Evolutionary conservation across 345 rosid genomes (phyloP).

Genomic region (Laguncularia racemosa): DNA sequence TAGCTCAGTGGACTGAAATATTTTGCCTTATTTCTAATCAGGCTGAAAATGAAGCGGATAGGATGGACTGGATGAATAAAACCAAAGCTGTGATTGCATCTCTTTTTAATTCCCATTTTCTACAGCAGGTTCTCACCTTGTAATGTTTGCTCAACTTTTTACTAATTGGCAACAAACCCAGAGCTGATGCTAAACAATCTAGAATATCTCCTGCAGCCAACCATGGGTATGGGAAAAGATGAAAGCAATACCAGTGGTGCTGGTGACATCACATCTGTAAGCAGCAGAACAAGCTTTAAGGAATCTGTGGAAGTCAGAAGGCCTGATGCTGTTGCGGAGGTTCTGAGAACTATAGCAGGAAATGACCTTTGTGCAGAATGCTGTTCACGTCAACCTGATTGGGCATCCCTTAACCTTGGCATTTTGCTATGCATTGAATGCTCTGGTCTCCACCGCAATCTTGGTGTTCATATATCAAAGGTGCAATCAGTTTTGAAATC

Average conservation of each 20-base stretch:
- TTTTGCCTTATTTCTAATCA: conserved; percentile 13
- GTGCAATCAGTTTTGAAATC: conserved; percentile 22
- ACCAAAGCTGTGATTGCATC: conserved; percentile 66
- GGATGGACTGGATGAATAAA: conserved; percentile 80
- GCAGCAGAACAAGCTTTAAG: conserved; percentile 13
- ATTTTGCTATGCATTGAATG: conserved; percentile 78
- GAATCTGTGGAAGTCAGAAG: conserved; percentile 19
- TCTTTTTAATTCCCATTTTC: conserved; percentile 56
- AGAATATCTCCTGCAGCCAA: conserved; percentile 34
- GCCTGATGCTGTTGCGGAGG: conserved; percentile 32
- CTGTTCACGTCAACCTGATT: conserved; percentile 65
- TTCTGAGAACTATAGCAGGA: conserved; percentile 67
- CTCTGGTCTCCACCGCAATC: conserved; percentile 88
- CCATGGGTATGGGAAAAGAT: conserved; percentile 17
- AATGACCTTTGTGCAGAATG: conserved; percentile 82
- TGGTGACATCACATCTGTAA: conserved; percentile 21
- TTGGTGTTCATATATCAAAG: conserved; percentile 93
- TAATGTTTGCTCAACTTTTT: neutral
- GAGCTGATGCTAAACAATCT: conserved; percentile 10
- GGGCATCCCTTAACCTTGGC: conserved; percentile 95
- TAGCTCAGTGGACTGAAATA: too few relatives aligned
- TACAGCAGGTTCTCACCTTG: conserved; percentile 52
- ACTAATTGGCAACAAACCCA: neutral
- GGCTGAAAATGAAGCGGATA: conserved; percentile 89
- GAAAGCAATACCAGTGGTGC: conserved; percentile 23